phyloP scores from a whole-genome alignment of 495 filamentous ascomycete species.

The Melanomma pulvis-pyrius region DNA sequence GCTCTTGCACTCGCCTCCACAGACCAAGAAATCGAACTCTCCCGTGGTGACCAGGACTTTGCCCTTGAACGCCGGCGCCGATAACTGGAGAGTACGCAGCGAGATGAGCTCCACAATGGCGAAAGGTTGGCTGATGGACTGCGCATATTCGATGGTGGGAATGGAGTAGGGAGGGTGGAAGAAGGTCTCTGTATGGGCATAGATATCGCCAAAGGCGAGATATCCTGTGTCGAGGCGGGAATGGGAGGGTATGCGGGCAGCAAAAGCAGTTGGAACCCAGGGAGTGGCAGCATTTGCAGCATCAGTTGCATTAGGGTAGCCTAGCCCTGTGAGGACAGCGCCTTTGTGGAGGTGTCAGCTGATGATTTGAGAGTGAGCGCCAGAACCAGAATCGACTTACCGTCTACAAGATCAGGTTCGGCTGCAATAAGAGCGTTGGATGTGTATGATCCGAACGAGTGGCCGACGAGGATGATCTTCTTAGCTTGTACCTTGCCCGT shows the following conservation, averaged over 20 bases:
- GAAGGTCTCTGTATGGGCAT: conserved; percentile 28
- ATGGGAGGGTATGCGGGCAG: conserved; percentile 20
- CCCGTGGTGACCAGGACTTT: conserved; percentile 41
- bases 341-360: conserved; percentile 13
- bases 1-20: conserved; percentile 37
- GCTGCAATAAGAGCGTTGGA: conserved; percentile 17
- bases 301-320: conserved; percentile 12
- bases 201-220: conserved; percentile 33
- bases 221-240: conserved; percentile 29
- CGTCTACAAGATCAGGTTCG: conserved; percentile 23
- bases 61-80: conserved; percentile 35
- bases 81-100: conserved; percentile 1
- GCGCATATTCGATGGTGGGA: conserved; percentile 25
- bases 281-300: background rate
- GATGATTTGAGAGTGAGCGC: background rate
- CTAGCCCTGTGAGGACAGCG: conserved; percentile 28
- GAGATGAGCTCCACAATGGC: conserved; percentile 37
- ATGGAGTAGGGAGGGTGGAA: conserved; percentile 28
- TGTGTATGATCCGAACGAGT: conserved; percentile 31
- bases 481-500: conserved; percentile 20
- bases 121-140: conserved; percentile 39
- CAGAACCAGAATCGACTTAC: conserved; percentile 15
- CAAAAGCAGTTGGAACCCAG: conserved; percentile 13
- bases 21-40: conserved; percentile 42
- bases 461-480: conserved; percentile 35